A percentile compares a stretch with the other conserved stretches of the same genome.
phyloP scores from a whole-genome alignment of 495 filamentous ascomycete genomes.

The Acidomyces sp. region DNA sequence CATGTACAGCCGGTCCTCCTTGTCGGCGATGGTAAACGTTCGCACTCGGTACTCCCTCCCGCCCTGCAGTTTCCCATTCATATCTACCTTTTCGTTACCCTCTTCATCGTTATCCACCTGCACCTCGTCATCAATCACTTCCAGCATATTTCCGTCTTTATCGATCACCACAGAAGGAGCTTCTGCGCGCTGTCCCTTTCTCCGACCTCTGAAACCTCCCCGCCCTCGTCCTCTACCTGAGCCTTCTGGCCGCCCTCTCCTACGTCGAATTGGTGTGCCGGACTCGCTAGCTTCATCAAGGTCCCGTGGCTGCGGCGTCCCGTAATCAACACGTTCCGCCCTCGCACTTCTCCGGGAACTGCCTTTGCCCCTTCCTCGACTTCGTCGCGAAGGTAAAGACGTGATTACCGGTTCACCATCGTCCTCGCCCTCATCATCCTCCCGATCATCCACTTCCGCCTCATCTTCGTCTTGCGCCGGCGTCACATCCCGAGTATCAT shows the following conservation, averaged over 20 bases:
- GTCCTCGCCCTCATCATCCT: constrained; percentile 15
- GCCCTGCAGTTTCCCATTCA: constrained; percentile 63
- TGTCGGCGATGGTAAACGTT: constrained; percentile 74
- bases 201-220: constrained; percentile 56
- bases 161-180: constrained; percentile 73
- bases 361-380: constrained; percentile 6
- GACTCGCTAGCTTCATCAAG: constrained; percentile 24
- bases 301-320: constrained; percentile 11
- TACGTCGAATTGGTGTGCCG: constrained; percentile 48
- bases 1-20: constrained; percentile 89
- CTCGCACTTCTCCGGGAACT: constrained; percentile 4
- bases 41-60: constrained; percentile 87
- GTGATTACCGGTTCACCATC: constrained; percentile 12
- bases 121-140: constrained; percentile 85
- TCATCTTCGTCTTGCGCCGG: constrained; percentile 11
- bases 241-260: constrained; percentile 57
- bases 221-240: constrained; percentile 27
- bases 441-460: constrained; percentile 11
- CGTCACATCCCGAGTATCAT: constrained; percentile 3
- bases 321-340: constrained; percentile 4
- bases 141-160: constrained; percentile 86
- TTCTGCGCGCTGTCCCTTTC: constrained; percentile 56
- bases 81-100: constrained; percentile 87
- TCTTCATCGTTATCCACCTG: constrained; percentile 74
- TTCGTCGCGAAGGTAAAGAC: constrained; percentile 6